Evolutionary conservation across 2,329 filamentous ascomycete genomes (phyloP).

Genomic region (Fusarium domesticum): DNA sequence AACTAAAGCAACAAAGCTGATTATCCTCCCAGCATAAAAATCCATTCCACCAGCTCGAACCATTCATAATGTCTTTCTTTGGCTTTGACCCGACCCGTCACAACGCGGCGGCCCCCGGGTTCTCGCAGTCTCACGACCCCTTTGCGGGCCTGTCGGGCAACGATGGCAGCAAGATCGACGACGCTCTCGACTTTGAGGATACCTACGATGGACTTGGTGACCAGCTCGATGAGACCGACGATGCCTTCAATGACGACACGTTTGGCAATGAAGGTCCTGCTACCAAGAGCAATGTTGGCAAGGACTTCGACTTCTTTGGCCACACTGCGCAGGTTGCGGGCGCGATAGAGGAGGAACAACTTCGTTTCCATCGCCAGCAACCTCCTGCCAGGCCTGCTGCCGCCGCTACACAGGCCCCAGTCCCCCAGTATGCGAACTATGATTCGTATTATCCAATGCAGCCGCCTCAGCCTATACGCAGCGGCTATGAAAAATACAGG

Average conservation of each 20-base stretch:
- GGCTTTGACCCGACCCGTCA: conserved; percentile 75
- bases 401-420: conserved; percentile 32
- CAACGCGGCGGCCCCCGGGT: conserved; percentile 69
- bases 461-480: conserved; percentile 55
- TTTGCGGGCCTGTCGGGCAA: conserved; percentile 76
- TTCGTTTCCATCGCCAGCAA: conserved; percentile 74
- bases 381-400: conserved; percentile 46
- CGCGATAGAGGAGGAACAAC: conserved; percentile 87
- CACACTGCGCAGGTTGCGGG: conserved; percentile 82
- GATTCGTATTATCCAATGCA: conserved; percentile 30
- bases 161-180: conserved; percentile 54
- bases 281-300: conserved; percentile 61
- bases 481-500: conserved; percentile 89
- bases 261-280: conserved; percentile 56
- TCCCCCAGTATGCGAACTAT: conserved; percentile 37
- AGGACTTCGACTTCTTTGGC: conserved; percentile 96
- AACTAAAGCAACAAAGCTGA: conserved; percentile 14
- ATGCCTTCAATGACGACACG: conserved; percentile 95
- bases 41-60: conserved; percentile 21
- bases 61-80: conserved; percentile 78
- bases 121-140: conserved; percentile 78
- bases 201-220: conserved; percentile 95
- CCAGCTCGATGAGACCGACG: conserved; percentile 84
- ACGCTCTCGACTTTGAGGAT: conserved; percentile 80
- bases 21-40: conserved; percentile 23